These are phyloP conservation scores for Chamaecyparis obtusa DNA, from an alignment of 75 land plant genomes.

Conservation along the genomic window DNA sequence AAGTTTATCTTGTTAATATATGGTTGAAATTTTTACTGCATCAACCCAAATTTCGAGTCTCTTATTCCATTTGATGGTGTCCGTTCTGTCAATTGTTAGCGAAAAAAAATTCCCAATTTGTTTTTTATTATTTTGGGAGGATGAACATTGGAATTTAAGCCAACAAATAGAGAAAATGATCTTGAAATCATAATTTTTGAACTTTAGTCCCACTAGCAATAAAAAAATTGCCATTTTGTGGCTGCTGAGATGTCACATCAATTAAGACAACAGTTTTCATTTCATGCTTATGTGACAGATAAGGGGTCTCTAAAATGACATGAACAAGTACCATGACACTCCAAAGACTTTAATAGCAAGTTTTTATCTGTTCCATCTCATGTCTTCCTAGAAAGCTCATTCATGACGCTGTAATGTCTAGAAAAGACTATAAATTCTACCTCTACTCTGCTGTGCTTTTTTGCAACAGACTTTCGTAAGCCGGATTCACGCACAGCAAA, in stretches of 20 bases:
- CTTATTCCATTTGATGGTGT: neutral
- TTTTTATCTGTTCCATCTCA: neutral
- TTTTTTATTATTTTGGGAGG: neutral
- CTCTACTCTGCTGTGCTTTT: neutral
- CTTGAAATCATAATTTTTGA: neutral
- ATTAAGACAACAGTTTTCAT: neutral
- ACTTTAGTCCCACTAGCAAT: neutral
- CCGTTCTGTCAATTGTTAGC: neutral
- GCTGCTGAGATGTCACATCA: neutral
- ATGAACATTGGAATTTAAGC: neutral
- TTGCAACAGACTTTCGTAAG: neutral
- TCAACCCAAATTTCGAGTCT: neutral
- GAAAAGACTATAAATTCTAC: neutral
- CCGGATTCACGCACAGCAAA: neutral
- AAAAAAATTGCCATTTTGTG: neutral
- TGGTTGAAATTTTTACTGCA: neutral
- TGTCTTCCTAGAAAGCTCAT: neutral
- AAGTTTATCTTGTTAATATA: neutral
- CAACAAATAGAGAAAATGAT: neutral
- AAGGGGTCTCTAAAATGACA: neutral
- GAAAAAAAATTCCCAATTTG: too few species aligned
- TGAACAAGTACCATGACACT: neutral
- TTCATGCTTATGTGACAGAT: neutral
- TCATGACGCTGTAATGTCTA: neutral
- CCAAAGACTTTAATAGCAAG: neutral